A percentile compares a stretch with the other conserved stretches of the same genome.
These are phyloP conservation scores for Guyanaporus albipodus DNA, from an alignment of 768 basidiomycete species.

Conservation along the genomic window DNA sequence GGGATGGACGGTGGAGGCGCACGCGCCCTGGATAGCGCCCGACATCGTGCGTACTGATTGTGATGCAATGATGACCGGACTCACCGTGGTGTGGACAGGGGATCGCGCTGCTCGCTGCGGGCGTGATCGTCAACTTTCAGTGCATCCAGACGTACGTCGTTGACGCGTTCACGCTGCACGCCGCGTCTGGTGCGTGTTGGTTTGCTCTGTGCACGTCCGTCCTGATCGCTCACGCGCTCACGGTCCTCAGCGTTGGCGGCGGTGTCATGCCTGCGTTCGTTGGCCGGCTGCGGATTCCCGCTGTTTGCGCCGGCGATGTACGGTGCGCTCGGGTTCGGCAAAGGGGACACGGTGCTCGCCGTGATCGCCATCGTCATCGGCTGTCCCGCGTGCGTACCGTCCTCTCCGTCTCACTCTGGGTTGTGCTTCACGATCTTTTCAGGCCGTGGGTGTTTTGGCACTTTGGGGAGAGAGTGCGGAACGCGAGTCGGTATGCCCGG, in stretches of 20 bases:
- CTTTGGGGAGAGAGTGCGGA: conserved; percentile 48
- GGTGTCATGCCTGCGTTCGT: conserved; percentile 54
- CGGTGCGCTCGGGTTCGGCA: conserved; percentile 60
- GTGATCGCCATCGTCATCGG: conserved; percentile 54
- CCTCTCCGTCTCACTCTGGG: conserved; percentile 1
- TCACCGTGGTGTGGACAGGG: conserved; percentile 36
- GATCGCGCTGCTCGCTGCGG: conserved; percentile 51
- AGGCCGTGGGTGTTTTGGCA: conserved; percentile 44
- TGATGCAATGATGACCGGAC: too few species aligned
- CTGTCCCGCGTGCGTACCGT: conserved; percentile 42
- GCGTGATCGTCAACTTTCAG: conserved; percentile 60
- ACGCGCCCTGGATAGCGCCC: conserved; percentile 64
- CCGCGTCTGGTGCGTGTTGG: conserved; percentile 53
- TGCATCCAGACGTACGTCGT: conserved; percentile 65
- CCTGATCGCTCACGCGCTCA: background rate
- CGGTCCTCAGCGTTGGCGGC: conserved; percentile 56
- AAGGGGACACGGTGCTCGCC: conserved; percentile 64
- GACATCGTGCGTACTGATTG: conserved; percentile 52
- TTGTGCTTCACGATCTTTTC: conserved; percentile 32
- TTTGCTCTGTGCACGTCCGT: background rate
- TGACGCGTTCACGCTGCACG: conserved; percentile 60
- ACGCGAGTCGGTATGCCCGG: conserved; percentile 41
- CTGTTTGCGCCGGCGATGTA: conserved; percentile 75
- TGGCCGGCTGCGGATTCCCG: conserved; percentile 74
- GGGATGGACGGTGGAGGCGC: conserved; percentile 63